Base-by-base conservation (phyloP, 208 protist species). In the Porcisia deanei region DNA sequence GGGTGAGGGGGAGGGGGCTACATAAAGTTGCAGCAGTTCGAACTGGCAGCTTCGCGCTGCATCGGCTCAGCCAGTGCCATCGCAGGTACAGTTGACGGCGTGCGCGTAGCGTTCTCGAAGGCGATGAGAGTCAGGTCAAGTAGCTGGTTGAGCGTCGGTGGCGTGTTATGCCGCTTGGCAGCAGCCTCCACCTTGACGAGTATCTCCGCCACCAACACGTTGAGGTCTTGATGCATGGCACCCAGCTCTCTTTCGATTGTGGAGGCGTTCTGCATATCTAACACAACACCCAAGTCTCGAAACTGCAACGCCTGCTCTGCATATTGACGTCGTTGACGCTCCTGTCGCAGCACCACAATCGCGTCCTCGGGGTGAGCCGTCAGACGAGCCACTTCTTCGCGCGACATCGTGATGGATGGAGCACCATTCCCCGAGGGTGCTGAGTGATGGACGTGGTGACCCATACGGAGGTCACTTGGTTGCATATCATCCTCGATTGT, bases 201-300 rank as follows among this genome's bases (percentile, higher is more conserved):
- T 4, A 96, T 70, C 58, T 94, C 88, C 4, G 73, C 79, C 1
- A 94, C 82, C 39, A 96, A 69, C 65, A 87, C 79, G 76, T 96
- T 92, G 41, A 96, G 25, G 68, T 91, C 85, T 37, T 83, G 79
- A 71, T 94, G 92, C 59, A 91, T 84, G 25, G 30, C 73, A 1
- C 82, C 83, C 0, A 96, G 83, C 34, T 82, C 74, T 49, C 77
- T 73, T 72, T 94, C 88, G 12, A 96, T 70, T 3, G 73, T 70
- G 16, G 78, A 84, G 10, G 85, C 77, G 68, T 84, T 85, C 10
- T 63, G 68, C 1, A 85, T 68, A 64, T 96, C 90, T n/a, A 92
- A 64, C 22, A 76, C 81, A 18, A 92, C 67, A 37, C 88, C 88
- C 57, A 88, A 65, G 39, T 86, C 72, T 7, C 82, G 66, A 20